Base-by-base conservation (phyloP, 1,284 basidiomycete species). In the Naganishia albida region DNA sequence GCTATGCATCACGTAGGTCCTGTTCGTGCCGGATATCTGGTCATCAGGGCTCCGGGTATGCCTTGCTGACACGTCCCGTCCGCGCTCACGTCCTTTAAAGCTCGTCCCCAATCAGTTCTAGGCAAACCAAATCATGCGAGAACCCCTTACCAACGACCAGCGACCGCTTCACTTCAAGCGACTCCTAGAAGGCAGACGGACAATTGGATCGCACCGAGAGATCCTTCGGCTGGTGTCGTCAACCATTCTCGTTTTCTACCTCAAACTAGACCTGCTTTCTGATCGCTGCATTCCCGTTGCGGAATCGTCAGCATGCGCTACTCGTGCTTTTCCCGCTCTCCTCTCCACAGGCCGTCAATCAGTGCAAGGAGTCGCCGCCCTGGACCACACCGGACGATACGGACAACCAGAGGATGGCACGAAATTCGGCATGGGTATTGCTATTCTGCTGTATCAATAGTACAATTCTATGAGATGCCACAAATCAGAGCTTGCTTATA, bases 171-270 rank as follows among this genome's bases (percentile, higher is more conserved):
- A 10, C 57, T 16, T 20, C 57, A 60, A 25, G 46, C 39, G 38
- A 60, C 57, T 60, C 57, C 57, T 25, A 30, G 34, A 39, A 48
- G 46, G 25, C 30, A 12, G 16, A 59, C 26, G 39, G 57, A 60
- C 46, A 42, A 20, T 34, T 60, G 48, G 57, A 40, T 50, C 25
- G 57, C 46, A 10, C 34, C 57, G 16, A n/a, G 28, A 40, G 46
- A 38, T 25, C 12, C 30, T 25, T 26, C 57, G 7, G 15, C 20
- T 1, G 28, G 34, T 38, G 23, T 13, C 12, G 10, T 20, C 39
- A 50, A 60, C 49, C 57, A 60, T 50, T 49, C 57, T 2, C 46
- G 57, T 7, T 60, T 60, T 25, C 6, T 60, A 34, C 46, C 57
- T 40, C 34, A 38, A 13, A 46, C 46, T 20, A 50, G 23, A 20